Evolutionary conservation across 2,329 filamentous ascomycete genomes (phyloP), one percentile per base, ranked within the genome.

Genomic region (Scedosporium boydii): DNA sequence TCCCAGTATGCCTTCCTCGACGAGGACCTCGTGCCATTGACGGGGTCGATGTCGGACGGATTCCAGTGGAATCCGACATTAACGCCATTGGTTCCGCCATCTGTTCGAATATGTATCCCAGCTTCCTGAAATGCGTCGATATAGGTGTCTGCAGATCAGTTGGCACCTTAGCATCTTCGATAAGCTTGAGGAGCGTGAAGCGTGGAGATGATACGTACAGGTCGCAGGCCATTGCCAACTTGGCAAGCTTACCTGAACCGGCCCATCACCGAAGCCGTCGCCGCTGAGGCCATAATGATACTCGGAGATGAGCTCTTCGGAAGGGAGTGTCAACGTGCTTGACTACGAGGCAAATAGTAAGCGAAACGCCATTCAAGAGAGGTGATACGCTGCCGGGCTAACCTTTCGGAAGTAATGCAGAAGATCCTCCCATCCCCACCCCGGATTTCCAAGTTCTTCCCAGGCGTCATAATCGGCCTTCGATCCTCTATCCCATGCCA

Each of bases 361-460:
- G 51, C 7, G 23, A 23, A 12, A 55, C 12, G 6, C 1, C 23
- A 10, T 23, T 23, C 12, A 12, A 21, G 5, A 21, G 23, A 23
- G 12, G 18, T 23, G 27, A 55, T 18, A 26, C n/a, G 23, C 18
- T 55, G 3, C 23, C 6, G 44, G 18, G 14, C 18, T 21, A 9
- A 55, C 51, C 62, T 67, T 67, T 62, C 66, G 62, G 59, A 70
- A 56, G 58, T 70, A 65, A 5, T 67, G 65, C 3, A 71, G 55
- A 18, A 75, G 65, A 4, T 61, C 69, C 14, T 71, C 66, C 71
- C 74, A 77, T 1, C 71, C 70, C 75, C 75, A 77, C 0, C 72
- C 68, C 0, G 70, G 65, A 41, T 77, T 77, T 0, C 74, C 75
- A 0, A 77, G 64, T 0, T 68, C 68, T 26, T 72, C 72, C 75